Evolutionary conservation across 2,329 filamentous ascomycete species (phyloP).

Genomic region (Allantophomopsis lycopodina): DNA sequence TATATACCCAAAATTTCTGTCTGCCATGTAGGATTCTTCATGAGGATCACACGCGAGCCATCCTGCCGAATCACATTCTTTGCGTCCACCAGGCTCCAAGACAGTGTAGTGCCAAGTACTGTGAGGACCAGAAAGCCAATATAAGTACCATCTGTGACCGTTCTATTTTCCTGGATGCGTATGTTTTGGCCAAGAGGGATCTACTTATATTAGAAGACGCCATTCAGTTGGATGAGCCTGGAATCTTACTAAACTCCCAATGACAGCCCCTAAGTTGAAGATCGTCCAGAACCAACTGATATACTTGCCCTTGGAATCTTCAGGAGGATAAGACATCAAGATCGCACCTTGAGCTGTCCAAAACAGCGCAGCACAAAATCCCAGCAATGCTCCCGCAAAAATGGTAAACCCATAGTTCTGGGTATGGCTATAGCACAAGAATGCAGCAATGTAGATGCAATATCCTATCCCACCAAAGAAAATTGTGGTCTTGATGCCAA

Average conservation of each 20-base stretch:
- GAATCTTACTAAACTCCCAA: constrained; percentile 50
- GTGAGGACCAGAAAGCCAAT: constrained; percentile 77
- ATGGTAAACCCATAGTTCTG: constrained; percentile 43
- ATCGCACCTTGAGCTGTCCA: constrained; percentile 74
- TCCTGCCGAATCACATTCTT: constrained; percentile 61
- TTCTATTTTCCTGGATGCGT: constrained; percentile 31
- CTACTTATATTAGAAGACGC: constrained; percentile 17
- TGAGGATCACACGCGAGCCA: constrained; percentile 67
- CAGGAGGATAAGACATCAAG: constrained; percentile 78
- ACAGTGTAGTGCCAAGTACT: constrained; percentile 53
- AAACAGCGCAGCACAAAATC: constrained; percentile 62
- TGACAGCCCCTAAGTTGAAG: constrained; percentile 80
- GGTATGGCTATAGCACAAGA: constrained; percentile 27
- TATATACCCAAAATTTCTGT: no score
- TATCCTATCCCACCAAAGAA: constrained; percentile 63
- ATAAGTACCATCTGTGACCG: constrained; percentile 69
- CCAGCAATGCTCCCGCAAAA: constrained; percentile 64
- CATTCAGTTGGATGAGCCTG: no score
- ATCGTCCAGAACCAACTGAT: constrained; percentile 91
- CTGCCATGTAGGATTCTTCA: constrained; percentile 83
- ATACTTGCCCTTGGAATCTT: constrained; percentile 70
- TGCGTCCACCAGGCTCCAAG: constrained; percentile 58
- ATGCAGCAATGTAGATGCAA: constrained; percentile 55
- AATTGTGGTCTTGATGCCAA: constrained; percentile 54
- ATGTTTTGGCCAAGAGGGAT: constrained; percentile 66